Percentiles rank a stretch among this genome's conserved stretches.
Conservation (phyloP, 208 protist genomes). For the Crithidia mellificae region DNA sequence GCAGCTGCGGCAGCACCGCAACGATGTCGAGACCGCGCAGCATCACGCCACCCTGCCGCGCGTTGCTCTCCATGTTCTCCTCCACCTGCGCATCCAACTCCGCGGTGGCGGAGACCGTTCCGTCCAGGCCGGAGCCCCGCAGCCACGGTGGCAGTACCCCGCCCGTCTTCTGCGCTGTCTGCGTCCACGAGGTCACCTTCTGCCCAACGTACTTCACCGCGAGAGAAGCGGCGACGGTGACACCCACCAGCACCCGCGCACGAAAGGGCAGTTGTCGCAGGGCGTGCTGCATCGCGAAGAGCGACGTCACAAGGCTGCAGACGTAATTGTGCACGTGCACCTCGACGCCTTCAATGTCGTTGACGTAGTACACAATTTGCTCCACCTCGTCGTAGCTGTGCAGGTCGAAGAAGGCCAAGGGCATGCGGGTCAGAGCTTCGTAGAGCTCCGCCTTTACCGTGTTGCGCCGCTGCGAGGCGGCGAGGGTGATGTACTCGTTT, state of each 20-base stretch:
- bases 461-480: conserved; percentile 52
- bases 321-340: conserved; percentile 71
- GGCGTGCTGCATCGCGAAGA: conserved; percentile 33
- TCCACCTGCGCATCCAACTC: conserved; percentile 54
- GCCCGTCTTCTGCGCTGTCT: conserved; percentile 28
- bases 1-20: conserved; percentile 59
- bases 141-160: conserved; percentile 32
- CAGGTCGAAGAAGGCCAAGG: conserved; percentile 67
- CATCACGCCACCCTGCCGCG: conserved; percentile 57
- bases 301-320: conserved; percentile 29
- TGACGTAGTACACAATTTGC: conserved; percentile 74
- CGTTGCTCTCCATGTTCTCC: conserved; percentile 54
- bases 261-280: conserved; percentile 31
- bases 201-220: conserved; percentile 25
- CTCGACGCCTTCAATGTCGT: conserved; percentile 84
- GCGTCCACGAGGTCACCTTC: conserved; percentile 24
- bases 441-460: conserved; percentile 59
- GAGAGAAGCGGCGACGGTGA: conserved; percentile 27
- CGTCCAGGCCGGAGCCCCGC: conserved; percentile 23
- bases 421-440: conserved; percentile 60
- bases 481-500: conserved; percentile 47
- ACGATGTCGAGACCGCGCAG: conserved; percentile 78
- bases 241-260: conserved; percentile 32
- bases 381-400: conserved; percentile 66
- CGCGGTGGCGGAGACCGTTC: conserved; percentile 16